Conservation (phyloP, 2,329 filamentous ascomycete species). For the Delphinella strobiligena region DNA sequence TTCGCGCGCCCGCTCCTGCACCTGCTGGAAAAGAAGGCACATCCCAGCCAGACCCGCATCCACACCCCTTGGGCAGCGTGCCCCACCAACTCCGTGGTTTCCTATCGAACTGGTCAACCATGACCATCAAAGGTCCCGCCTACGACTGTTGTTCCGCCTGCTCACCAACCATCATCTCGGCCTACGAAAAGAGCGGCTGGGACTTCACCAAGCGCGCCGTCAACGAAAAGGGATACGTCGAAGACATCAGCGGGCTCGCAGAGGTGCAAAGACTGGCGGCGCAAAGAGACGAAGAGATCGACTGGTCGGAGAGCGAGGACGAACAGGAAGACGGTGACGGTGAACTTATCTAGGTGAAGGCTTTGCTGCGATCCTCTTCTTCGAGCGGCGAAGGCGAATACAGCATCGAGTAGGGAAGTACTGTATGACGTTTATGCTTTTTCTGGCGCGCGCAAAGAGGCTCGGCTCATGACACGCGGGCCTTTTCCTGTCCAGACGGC, state of each 20-base stretch:
- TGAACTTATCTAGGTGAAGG: slow-evolving; percentile 30
- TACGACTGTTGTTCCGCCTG: slow-evolving; percentile 78
- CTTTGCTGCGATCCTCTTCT: too few species aligned
- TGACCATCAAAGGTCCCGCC: slow-evolving; percentile 59
- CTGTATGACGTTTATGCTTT: too few species aligned
- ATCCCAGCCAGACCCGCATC: slow-evolving; percentile 8
- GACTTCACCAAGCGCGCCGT: slow-evolving; percentile 64
- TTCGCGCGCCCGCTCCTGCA: slow-evolving; percentile 25
- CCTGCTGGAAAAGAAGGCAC: slow-evolving; percentile 10
- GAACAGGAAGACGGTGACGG: slow-evolving; percentile 40
- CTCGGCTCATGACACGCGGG: too few species aligned
- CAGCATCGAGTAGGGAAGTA: too few species aligned
- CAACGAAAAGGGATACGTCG: slow-evolving; percentile 64
- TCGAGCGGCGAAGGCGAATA: too few species aligned
- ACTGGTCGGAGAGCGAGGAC: slow-evolving; percentile 37
- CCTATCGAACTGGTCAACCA: slow-evolving; percentile 59
- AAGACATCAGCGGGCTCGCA: slow-evolving; percentile 61
- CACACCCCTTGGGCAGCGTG: slow-evolving; percentile 53
- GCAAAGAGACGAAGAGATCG: slow-evolving; percentile 37
- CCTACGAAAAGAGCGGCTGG: slow-evolving; percentile 60
- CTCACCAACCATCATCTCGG: slow-evolving; percentile 54
- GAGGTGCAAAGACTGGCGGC: slow-evolving; percentile 48
- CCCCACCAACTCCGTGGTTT: slow-evolving; percentile 75
- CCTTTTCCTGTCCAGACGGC: too few species aligned
- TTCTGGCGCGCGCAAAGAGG: too few species aligned